Base-by-base conservation (phyloP, 768 basidiomycete species). In the Termitomyces sp. region DNA sequence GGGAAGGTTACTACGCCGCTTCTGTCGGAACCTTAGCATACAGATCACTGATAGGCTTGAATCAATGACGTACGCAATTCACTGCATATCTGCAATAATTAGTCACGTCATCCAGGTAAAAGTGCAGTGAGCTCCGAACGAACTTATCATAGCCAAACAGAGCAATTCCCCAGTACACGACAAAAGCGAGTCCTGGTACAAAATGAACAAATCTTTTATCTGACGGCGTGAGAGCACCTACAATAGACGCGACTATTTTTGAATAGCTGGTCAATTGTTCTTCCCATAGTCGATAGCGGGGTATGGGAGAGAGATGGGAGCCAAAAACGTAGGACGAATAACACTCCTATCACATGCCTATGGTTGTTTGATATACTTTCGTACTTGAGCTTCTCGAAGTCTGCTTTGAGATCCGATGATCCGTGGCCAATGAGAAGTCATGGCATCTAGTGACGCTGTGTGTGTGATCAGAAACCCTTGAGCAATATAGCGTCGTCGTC, bases 91-190 rank as follows among this genome's bases (percentile, higher is more conserved):
- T 20, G 37, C 31, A 7, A n/a, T 32, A 42, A 25, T 42, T 17
- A 11, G 17, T 17, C 11, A 6, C n/a, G 29, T 17, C 9, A 3
- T 4, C 2, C 2, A 42, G 42, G 50, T 31, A 36, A 59, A 42
- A 45, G 34, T 15, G 34, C 43, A 45, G 12, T 9, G 4, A 32
- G 15, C 40, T n/a, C n/a, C 10, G 3, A 17, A 61, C 69, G 58
- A 45, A 70, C 67, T 67, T 70, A 59, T 70, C 69, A 56, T 70
- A 70, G 53, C 69, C 69, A 48, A 68, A 70, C 3, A 70, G 60
- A 14, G 67, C 63, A 5, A 68, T 70, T 4, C 69, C 69, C 67
- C 69, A 70, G 37, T 68, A 70, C 29, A 65, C 69, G 47, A 70
- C 59, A 37, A 68, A 70, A 15, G 69, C 69, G 34, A 70, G 62